These are phyloP conservation scores for Knufia petricola DNA, from an alignment of 2,329 filamentous ascomycete species.

Conservation along the genomic window DNA sequence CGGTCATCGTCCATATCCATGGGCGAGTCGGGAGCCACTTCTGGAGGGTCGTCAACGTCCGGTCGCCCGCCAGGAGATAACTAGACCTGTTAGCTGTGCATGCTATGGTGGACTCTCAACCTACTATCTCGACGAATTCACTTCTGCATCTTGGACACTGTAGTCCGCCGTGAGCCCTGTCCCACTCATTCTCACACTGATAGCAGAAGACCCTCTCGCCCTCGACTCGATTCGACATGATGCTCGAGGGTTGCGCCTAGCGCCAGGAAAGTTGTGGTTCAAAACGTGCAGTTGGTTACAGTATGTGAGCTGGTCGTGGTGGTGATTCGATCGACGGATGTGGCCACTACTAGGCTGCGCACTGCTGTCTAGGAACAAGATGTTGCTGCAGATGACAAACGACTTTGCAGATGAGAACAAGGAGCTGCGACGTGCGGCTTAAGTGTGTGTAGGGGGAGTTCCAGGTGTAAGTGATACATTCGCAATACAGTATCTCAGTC, in stretches of 20 bases:
- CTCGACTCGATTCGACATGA: conserved; percentile 20
- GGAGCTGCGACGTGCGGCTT: no score
- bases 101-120: conserved; percentile 23
- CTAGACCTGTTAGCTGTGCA: conserved; percentile 11
- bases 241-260: neutral
- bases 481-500: neutral
- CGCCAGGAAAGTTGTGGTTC: neutral
- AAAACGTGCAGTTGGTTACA: no score
- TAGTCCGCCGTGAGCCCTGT: conserved; percentile 57
- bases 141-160: conserved; percentile 67
- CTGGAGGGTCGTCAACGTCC: conserved; percentile 29
- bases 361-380: no score
- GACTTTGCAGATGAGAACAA: no score
- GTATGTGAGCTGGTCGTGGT: no score
- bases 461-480: no score
- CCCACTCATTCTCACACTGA: conserved; percentile 72
- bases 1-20: conserved; percentile 8
- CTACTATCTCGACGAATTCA: conserved; percentile 79
- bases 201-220: conserved; percentile 81
- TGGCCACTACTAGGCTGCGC: no score
- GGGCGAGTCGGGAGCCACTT: conserved; percentile 17
- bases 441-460: neutral
- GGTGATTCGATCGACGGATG: no score
- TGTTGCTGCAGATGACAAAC: no score
- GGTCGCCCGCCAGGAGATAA: conserved; percentile 12